Evolutionary conservation across 768 basidiomycete genomes (phyloP).

Genomic region (Podaxis sp.): DNA sequence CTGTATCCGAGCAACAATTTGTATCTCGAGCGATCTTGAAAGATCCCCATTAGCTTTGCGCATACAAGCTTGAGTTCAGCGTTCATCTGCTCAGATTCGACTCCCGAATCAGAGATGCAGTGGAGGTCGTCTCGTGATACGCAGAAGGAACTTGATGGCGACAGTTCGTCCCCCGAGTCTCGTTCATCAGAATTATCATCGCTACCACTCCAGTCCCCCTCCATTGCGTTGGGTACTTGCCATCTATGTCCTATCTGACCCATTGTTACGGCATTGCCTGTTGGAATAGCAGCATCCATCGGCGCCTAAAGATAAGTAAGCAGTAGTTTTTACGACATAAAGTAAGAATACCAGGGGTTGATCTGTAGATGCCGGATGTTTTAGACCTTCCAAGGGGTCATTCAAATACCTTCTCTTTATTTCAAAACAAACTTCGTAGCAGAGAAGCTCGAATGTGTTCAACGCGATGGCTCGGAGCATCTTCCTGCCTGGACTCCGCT

Average conservation of each 20-base stretch:
- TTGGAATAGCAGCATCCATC: background rate
- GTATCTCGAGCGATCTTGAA: slow-evolving; percentile 21
- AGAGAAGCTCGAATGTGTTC: slow-evolving; percentile 5
- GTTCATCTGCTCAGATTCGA: background rate
- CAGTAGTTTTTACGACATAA: background rate
- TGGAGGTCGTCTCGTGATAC: background rate
- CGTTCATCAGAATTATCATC: background rate
- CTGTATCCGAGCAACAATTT: slow-evolving; percentile 20
- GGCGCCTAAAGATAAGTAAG: background rate
- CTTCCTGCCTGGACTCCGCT: background rate
- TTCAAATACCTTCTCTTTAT: background rate
- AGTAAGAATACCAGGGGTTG: background rate
- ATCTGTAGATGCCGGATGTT: background rate
- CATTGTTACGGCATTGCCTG: background rate
- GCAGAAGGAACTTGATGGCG: background rate
- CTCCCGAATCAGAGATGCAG: background rate
- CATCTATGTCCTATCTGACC: background rate
- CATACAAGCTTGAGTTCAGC: slow-evolving; percentile 18
- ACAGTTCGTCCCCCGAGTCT: background rate
- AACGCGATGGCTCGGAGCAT: background rate
- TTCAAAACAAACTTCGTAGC: slow-evolving; percentile 9
- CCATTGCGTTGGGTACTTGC: background rate
- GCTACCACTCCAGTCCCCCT: background rate
- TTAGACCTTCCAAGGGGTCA: background rate
- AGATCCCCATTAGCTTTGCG: slow-evolving; percentile 15